phyloP scores from a whole-genome alignment of 208 protist species.

The Acanthamoeba castellanii region DNA sequence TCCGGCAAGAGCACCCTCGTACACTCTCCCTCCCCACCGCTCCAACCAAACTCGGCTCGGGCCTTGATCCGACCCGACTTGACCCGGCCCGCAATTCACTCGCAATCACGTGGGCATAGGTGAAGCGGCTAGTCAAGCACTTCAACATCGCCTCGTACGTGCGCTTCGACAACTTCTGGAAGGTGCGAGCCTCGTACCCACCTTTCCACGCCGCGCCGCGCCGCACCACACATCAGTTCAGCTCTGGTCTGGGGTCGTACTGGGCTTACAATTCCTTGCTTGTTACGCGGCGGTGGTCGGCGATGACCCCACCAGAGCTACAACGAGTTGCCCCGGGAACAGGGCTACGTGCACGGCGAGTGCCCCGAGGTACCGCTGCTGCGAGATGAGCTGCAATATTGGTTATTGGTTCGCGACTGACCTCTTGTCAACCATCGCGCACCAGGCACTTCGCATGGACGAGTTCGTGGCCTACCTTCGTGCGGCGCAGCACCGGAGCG shows the following conservation, averaged over 20 bases:
- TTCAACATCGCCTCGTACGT: conserved; percentile 4
- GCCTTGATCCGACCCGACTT: no score
- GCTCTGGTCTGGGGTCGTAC: no score
- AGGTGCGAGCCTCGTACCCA: neutral
- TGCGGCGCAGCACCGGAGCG: neutral
- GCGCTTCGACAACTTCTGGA: conserved; percentile 33
- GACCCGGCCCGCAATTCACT: no score
- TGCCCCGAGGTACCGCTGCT: neutral
- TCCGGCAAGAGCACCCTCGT: conserved; percentile 27
- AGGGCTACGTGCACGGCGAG: conserved; percentile 29
- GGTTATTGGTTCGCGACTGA: neutral
- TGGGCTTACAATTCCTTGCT: neutral
- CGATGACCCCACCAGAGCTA: neutral
- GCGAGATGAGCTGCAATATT: neutral
- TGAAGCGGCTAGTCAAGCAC: neutral
- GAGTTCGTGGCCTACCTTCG: conserved; percentile 25
- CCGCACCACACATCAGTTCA: no score
- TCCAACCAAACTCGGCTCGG: no score
- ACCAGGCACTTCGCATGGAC: neutral
- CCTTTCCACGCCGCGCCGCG: no score
- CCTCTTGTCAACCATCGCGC: neutral
- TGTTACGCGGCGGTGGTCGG: neutral
- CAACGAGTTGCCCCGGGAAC: conserved; percentile 11
- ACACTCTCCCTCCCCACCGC: neutral
- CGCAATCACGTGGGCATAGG: neutral